phyloP scores from a whole-genome alignment of 2,329 filamentous ascomycete genomes.

The Colletotrichum aenigma region DNA sequence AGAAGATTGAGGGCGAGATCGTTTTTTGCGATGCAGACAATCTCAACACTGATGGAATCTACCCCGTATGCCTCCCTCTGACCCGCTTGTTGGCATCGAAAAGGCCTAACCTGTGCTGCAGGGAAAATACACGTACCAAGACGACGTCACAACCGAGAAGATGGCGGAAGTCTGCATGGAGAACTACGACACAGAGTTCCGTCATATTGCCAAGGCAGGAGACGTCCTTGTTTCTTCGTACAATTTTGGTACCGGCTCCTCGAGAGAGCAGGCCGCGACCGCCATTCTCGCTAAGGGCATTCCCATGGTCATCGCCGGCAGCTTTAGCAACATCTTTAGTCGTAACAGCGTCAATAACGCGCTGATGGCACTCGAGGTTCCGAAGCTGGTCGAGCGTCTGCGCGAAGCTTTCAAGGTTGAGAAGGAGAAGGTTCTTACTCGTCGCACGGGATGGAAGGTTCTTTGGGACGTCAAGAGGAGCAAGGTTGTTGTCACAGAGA shows the following conservation, averaged over 20 bases:
- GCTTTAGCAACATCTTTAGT: constrained; percentile 84
- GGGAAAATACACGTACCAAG: constrained; percentile 85
- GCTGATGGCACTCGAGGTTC: constrained; percentile 73
- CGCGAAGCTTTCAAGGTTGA: constrained; percentile 61
- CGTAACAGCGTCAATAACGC: constrained; percentile 83
- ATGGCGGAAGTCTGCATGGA: constrained; percentile 94
- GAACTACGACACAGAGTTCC: constrained; percentile 85
- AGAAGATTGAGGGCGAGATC: constrained; percentile 83
- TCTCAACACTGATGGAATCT: constrained; percentile 91
- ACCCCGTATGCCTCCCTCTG: constrained; percentile 58
- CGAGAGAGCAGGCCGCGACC: constrained; percentile 86
- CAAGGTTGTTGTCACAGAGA: constrained; percentile 73
- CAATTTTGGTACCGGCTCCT: constrained; percentile 87
- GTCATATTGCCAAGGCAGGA: constrained; percentile 62
- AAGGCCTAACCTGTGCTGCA: not conserved
- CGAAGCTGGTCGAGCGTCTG: constrained; percentile 68
- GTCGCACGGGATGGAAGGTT: constrained; percentile 82
- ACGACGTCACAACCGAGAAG: constrained; percentile 73
- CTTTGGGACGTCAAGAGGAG: constrained; percentile 80
- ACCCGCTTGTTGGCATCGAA: not conserved
- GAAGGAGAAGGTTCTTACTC: constrained; percentile 60
- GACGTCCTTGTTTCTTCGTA: constrained; percentile 87
- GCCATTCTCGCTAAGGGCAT: constrained; percentile 83
- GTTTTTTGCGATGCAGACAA: constrained; percentile 83
- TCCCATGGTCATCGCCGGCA: constrained; percentile 78